A percentile compares a stretch with the other conserved stretches of the same genome.
phyloP scores from a whole-genome alignment of 23 red algal species.

The Gracilaria caudata region DNA sequence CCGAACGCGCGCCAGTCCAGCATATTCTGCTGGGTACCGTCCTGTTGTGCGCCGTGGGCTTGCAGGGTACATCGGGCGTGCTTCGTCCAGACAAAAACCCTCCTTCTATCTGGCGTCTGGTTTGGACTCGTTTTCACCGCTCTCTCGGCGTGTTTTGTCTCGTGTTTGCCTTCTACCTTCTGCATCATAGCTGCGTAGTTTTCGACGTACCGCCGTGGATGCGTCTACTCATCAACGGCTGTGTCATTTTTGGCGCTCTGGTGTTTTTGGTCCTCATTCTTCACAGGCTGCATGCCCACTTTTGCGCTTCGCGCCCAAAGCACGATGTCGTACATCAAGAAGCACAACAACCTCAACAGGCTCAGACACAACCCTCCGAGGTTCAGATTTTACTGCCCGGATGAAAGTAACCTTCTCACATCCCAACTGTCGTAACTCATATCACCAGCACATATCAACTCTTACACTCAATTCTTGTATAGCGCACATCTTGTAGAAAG shows the following conservation, averaged over 20 bases:
- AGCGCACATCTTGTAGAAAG: not conserved
- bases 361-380: not conserved
- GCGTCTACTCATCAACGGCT: not conserved
- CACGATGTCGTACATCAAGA: not conserved
- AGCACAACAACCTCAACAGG: not conserved
- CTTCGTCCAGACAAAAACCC: constrained; percentile 28
- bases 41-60: constrained; percentile 8
- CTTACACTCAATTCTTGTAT: not conserved
- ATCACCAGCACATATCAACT: constrained; percentile 15
- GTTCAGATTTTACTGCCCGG: constrained; percentile 29
- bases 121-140: constrained; percentile 46
- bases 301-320: not conserved
- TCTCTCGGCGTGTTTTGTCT: constrained; percentile 7
- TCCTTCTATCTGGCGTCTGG: not conserved
- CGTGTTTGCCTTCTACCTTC: constrained; percentile 20
- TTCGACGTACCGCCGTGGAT: constrained; percentile 20
- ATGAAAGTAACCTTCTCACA: not conserved
- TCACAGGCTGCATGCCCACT: not conserved
- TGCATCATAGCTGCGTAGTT: constrained; percentile 50
- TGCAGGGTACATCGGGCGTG: constrained; percentile 32
- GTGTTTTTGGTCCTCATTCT: not conserved
- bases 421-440: not conserved
- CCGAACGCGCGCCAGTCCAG: constrained; percentile 4
- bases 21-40: constrained; percentile 15
- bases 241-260: not conserved